Percentiles rank a stretch among this genome's conserved stretches.
These are phyloP conservation scores for Lippia alba DNA, from an alignment of 305 asterid genomes.

Conservation along the genomic window DNA sequence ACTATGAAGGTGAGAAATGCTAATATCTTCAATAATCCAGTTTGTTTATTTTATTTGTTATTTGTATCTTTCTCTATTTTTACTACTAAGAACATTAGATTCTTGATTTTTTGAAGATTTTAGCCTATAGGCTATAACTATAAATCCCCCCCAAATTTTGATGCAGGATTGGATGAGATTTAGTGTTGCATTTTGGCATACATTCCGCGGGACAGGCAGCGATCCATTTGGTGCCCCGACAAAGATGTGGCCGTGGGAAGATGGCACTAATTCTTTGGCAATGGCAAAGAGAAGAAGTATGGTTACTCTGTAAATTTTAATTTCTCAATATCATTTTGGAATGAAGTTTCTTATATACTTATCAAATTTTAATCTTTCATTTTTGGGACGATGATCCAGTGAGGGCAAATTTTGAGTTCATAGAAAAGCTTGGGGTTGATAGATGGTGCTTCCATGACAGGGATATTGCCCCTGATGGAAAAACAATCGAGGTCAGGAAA, in stretches of 20 bases:
- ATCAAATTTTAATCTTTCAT: too few species aligned
- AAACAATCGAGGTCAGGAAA: slow-evolving; percentile 72
- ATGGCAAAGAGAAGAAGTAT: slow-evolving; percentile 95
- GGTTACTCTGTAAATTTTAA: slow-evolving; percentile 25
- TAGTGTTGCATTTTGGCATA: slow-evolving; percentile 97
- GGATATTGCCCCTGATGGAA: slow-evolving; percentile 93
- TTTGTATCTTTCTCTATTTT: too few species aligned
- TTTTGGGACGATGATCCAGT: slow-evolving; percentile 56
- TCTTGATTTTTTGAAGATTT: too few species aligned
- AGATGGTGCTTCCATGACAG: slow-evolving; percentile 92
- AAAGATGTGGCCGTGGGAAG: slow-evolving; percentile 97
- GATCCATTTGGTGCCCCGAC: slow-evolving; percentile 96
- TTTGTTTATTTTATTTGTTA: too few species aligned
- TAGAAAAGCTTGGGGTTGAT: slow-evolving; percentile 87
- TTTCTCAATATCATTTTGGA: neutral
- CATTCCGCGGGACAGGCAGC: slow-evolving; percentile 89
- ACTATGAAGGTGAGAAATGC: slow-evolving; percentile 79
- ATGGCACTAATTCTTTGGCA: slow-evolving; percentile 83
- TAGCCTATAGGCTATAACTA: neutral
- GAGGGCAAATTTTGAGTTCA: slow-evolving; percentile 91
- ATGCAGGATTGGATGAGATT: slow-evolving; percentile 89
- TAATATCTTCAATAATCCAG: slow-evolving; percentile 15
- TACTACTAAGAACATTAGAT: too few species aligned
- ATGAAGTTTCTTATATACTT: neutral
- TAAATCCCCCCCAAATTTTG: neutral